These are phyloP conservation scores for Pleomassaria siparia DNA, from an alignment of 2,329 filamentous ascomycete species.

Conservation along the genomic window DNA sequence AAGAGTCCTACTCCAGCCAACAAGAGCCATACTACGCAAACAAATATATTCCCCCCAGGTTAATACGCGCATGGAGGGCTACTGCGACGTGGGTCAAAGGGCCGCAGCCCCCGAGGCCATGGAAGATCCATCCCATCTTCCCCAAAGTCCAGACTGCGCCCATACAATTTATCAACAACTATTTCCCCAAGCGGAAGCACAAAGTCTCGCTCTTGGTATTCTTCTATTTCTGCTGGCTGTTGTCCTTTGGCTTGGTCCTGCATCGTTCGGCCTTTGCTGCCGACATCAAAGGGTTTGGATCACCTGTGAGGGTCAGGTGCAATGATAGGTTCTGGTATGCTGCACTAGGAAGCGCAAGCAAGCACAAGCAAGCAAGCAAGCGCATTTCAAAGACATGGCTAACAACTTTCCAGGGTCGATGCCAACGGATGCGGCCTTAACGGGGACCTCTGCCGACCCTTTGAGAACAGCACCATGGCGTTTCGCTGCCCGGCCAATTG, in stretches of 20 bases:
- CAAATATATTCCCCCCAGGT: slow-evolving; percentile 57
- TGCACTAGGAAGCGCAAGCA: slow-evolving; percentile 23
- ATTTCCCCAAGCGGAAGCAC: slow-evolving; percentile 61
- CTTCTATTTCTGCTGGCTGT: slow-evolving; percentile 67
- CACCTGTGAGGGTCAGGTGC: slow-evolving; percentile 66
- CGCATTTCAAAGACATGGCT: not conserved
- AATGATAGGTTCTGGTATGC: slow-evolving; percentile 68
- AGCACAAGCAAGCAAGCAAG: no score
- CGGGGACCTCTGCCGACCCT: slow-evolving; percentile 74
- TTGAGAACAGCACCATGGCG: slow-evolving; percentile 67
- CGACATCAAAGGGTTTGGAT: slow-evolving; percentile 68
- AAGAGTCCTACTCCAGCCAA: slow-evolving; percentile 26
- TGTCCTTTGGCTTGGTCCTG: slow-evolving; percentile 69
- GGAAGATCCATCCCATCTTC: slow-evolving; percentile 57
- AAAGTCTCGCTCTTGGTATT: slow-evolving; percentile 60
- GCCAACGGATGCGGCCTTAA: slow-evolving; percentile 75
- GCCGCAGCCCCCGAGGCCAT: slow-evolving; percentile 51
- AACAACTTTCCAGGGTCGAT: slow-evolving; percentile 42
- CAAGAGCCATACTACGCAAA: slow-evolving; percentile 22
- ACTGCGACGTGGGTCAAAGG: slow-evolving; percentile 52
- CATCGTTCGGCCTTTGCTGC: slow-evolving; percentile 61
- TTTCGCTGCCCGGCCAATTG: slow-evolving; percentile 78
- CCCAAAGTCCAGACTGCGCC: slow-evolving; percentile 69
- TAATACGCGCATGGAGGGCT: slow-evolving; percentile 40
- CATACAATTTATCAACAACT: slow-evolving; percentile 62